Evolutionary conservation across 202 grass and related monocot genomes (phyloP).

Genomic region (Dendrocalamus latiflorus): DNA sequence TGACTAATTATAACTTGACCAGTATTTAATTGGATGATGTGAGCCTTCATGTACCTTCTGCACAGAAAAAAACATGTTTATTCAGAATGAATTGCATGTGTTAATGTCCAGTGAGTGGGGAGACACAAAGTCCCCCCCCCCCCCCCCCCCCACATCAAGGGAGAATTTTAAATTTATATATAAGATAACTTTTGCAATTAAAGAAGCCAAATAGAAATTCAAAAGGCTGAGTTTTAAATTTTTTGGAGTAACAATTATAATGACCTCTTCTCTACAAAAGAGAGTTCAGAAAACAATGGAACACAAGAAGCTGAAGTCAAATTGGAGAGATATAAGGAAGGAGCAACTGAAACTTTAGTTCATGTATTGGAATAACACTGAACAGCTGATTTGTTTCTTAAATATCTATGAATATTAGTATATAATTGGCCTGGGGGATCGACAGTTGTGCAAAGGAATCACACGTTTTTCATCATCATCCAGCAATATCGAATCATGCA

Average conservation of each 20-base stretch:
- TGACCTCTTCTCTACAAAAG: too few relatives aligned
- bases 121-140: neutral
- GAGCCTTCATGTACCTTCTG: neutral
- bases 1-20: neutral
- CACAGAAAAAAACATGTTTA: neutral
- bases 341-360: neutral
- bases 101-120: neutral
- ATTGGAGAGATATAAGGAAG: neutral
- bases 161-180: neutral
- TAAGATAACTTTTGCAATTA: neutral
- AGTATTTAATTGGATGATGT: neutral
- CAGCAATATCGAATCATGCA: slow-evolving; percentile 28
- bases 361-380: neutral
- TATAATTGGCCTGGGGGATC: neutral
- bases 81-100: neutral
- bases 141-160: too few relatives aligned
- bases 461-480: slow-evolving; percentile 49
- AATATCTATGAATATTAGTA: neutral
- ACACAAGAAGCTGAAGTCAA: neutral
- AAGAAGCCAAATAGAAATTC: neutral
- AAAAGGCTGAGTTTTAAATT: neutral
- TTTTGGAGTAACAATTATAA: too few relatives aligned
- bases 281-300: neutral
- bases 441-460: slow-evolving; percentile 15
- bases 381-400: neutral